phyloP scores from a whole-genome alignment of 139 green algal genomes.

The Limnomonas spitsbergensis region DNA sequence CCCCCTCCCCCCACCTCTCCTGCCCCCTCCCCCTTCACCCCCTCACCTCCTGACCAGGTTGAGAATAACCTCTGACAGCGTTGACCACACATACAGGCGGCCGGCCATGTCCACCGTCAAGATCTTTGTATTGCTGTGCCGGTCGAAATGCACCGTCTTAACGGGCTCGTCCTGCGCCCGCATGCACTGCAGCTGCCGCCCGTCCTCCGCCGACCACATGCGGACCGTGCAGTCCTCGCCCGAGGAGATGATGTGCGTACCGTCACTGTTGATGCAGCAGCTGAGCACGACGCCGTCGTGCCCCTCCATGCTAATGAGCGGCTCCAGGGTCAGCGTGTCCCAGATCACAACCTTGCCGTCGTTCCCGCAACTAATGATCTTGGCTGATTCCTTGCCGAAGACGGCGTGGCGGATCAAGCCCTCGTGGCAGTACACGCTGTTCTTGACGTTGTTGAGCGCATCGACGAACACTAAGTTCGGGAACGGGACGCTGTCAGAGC shows the following conservation, averaged over 20 bases:
- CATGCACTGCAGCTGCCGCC: slow-evolving; percentile 40
- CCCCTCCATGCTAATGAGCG: slow-evolving; percentile 32
- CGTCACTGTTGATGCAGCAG: slow-evolving; percentile 37
- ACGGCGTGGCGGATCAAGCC: slow-evolving; percentile 31
- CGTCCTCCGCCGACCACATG: slow-evolving; percentile 40
- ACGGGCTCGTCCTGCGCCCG: slow-evolving; percentile 42
- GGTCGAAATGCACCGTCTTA: slow-evolving; percentile 40
- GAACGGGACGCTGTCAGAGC: slow-evolving; percentile 40
- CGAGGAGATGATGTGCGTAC: slow-evolving; percentile 25
- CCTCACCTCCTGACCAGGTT: slow-evolving; percentile 33
- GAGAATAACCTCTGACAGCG: slow-evolving; percentile 37
- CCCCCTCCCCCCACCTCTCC: too few relatives aligned
- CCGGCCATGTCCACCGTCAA: slow-evolving; percentile 36
- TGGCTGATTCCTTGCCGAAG: slow-evolving; percentile 24
- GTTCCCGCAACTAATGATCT: slow-evolving; percentile 35
- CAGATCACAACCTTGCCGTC: slow-evolving; percentile 32
- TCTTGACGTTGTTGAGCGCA: slow-evolving; percentile 31
- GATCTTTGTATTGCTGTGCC: slow-evolving; percentile 19
- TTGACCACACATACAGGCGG: slow-evolving; percentile 41
- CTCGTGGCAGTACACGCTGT: slow-evolving; percentile 45
- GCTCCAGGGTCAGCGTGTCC: slow-evolving; percentile 40
- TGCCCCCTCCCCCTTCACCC: too few relatives aligned
- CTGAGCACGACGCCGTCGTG: slow-evolving; percentile 45
- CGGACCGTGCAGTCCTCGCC: slow-evolving; percentile 47
- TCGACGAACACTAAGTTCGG: slow-evolving; percentile 43